Percentiles rank a stretch among this genome's conserved stretches.
phyloP scores from a whole-genome alignment of 2,329 filamentous ascomycete species.

The Phymatotrichopsis omnivora region DNA sequence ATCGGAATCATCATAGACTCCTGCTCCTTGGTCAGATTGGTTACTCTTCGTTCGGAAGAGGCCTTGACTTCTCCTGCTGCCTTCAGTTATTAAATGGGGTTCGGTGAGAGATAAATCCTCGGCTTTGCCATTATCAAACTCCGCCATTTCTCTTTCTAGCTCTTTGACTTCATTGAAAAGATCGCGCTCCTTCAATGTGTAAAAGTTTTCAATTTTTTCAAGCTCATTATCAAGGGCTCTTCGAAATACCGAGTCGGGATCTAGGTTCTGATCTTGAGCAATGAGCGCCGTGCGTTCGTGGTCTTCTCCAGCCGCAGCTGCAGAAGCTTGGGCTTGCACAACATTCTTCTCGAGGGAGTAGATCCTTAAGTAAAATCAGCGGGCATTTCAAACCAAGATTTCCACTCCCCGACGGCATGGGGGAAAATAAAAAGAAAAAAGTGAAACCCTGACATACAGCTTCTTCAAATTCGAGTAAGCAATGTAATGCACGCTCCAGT shows the following conservation, averaged over 20 bases:
- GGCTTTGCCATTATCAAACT: slow-evolving; percentile 52
- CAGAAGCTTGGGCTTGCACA: slow-evolving; percentile 44
- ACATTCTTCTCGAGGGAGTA: slow-evolving; percentile 85
- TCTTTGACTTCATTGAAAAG: slow-evolving; percentile 70
- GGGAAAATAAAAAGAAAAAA: slow-evolving; percentile 6
- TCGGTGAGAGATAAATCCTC: slow-evolving; percentile 26
- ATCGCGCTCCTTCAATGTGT: slow-evolving; percentile 77
- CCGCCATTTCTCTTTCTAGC: slow-evolving; percentile 62
- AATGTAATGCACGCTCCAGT: slow-evolving; percentile 98
- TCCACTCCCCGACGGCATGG: background rate
- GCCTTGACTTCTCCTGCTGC: slow-evolving; percentile 13
- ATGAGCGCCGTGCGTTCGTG: slow-evolving; percentile 79
- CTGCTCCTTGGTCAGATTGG: slow-evolving; percentile 41
- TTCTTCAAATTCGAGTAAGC: slow-evolving; percentile 99
- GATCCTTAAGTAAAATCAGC: slow-evolving; percentile 49
- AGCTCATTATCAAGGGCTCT: slow-evolving; percentile 77
- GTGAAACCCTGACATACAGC: slow-evolving; percentile 50
- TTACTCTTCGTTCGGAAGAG: slow-evolving; percentile 12
- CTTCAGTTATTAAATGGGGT: slow-evolving; percentile 36
- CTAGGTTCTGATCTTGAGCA: slow-evolving; percentile 46
- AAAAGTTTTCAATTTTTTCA: slow-evolving; percentile 90
- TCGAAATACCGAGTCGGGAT: slow-evolving; percentile 73
- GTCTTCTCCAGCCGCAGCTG: slow-evolving; percentile 49
- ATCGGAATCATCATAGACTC: slow-evolving; percentile 45
- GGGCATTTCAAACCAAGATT: background rate